Conservation (phyloP, 441 rosid genomes). For the Gossypium gossypioides region DNA sequence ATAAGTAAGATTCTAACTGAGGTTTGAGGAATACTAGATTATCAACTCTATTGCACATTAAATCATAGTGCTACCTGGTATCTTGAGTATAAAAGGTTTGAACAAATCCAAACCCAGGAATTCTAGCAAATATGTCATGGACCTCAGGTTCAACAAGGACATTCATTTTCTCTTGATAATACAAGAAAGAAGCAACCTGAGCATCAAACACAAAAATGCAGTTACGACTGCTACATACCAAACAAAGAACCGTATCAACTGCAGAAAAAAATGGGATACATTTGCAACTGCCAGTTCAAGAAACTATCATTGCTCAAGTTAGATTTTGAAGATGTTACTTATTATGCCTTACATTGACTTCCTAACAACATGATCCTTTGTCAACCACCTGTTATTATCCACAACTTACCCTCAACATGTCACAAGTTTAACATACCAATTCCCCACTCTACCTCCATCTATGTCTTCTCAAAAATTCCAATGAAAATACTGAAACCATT, state of each 20-base stretch:
- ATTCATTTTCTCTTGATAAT: slow-evolving; percentile 91
- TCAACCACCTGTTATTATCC: neutral
- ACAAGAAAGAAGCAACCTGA: slow-evolving; percentile 86
- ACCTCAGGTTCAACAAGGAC: slow-evolving; percentile 95
- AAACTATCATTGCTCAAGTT: neutral
- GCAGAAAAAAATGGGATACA: neutral
- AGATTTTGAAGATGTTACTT: neutral
- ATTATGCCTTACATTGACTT: neutral
- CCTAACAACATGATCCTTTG: neutral
- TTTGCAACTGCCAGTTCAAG: neutral
- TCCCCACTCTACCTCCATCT: neutral
- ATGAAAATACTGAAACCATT: neutral
- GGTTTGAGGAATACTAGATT: neutral
- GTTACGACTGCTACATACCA: slow-evolving; percentile 6
- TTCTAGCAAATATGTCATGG: slow-evolving; percentile 91
- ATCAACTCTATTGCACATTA: neutral
- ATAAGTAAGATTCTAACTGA: slow-evolving; percentile 9
- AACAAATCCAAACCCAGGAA: slow-evolving; percentile 93
- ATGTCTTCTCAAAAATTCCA: neutral
- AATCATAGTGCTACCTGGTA: slow-evolving; percentile 51
- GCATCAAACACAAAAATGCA: slow-evolving; percentile 9
- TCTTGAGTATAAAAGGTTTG: slow-evolving; percentile 97
- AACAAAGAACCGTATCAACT: neutral
- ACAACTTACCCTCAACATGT: neutral
- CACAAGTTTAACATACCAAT: neutral